phyloP scores from a whole-genome alignment of 345 rosid genomes.

The Viola odorata region DNA sequence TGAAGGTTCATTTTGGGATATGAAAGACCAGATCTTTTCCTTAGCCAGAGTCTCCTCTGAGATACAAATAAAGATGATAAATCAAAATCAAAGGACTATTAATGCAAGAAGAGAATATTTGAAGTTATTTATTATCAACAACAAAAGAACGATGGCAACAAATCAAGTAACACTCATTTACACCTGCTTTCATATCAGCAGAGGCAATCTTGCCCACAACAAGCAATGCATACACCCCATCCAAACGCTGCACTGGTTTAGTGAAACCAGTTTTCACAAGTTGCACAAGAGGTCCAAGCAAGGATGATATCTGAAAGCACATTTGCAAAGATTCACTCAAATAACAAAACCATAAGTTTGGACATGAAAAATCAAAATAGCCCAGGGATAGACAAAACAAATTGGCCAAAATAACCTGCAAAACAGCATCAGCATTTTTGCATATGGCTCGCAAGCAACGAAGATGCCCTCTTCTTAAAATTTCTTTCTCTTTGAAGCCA shows the following conservation, averaged over 20 bases:
- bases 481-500: slow-evolving; percentile 94
- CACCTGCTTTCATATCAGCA: slow-evolving; percentile 88
- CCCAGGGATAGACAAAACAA: background rate
- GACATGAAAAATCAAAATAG: background rate
- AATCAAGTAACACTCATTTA: background rate
- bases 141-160: background rate
- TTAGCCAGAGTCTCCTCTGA: slow-evolving; percentile 78
- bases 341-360: slow-evolving; percentile 9
- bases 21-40: slow-evolving; percentile 88
- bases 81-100: slow-evolving; percentile 3
- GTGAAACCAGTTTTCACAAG: slow-evolving; percentile 89
- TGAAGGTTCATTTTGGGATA: slow-evolving; percentile 84
- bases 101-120: slow-evolving; percentile 3
- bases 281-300: slow-evolving; percentile 83
- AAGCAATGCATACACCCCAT: slow-evolving; percentile 86
- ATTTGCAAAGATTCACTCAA: slow-evolving; percentile 14
- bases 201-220: slow-evolving; percentile 78
- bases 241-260: slow-evolving; percentile 84
- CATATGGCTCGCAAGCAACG: slow-evolving; percentile 61
- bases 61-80: slow-evolving; percentile 15
- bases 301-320: slow-evolving; percentile 56
- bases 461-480: slow-evolving; percentile 84
- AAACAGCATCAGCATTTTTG: slow-evolving; percentile 59
- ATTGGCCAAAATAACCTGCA: slow-evolving; percentile 39
- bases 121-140: background rate